phyloP scores from a whole-genome alignment of 148 eudicot species.

The Diospyros lotus region DNA sequence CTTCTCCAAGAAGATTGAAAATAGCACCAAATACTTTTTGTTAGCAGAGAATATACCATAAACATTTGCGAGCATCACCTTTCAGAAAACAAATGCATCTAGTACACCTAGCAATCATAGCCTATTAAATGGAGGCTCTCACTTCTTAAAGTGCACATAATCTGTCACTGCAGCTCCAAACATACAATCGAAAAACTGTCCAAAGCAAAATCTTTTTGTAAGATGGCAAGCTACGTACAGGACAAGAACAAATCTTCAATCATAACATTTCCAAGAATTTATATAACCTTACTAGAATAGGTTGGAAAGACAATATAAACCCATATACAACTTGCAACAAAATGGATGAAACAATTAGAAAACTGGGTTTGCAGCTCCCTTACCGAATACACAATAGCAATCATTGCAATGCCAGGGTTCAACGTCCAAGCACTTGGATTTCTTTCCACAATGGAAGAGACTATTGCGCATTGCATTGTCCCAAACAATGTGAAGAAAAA shows the following conservation, averaged over 20 bases:
- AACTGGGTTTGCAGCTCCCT: conserved; percentile 5
- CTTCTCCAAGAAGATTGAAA: not conserved
- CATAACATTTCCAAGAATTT: not conserved
- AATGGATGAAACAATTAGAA: not conserved
- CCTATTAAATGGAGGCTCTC: not conserved
- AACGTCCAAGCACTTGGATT: conserved; percentile 23
- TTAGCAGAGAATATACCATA: not conserved
- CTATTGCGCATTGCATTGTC: conserved; percentile 22
- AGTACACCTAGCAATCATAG: not conserved
- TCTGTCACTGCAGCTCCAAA: not conserved
- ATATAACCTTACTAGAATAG: not conserved
- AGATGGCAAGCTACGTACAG: not conserved
- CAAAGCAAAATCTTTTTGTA: not conserved
- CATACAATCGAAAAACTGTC: not conserved
- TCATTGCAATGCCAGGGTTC: conserved; percentile 16
- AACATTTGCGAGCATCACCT: no score
- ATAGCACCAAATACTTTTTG: not conserved
- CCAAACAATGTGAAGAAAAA: conserved; percentile 25
- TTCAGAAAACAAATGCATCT: no score
- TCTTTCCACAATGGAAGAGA: conserved; percentile 18
- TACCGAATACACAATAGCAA: conserved; percentile 24
- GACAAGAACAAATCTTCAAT: not conserved
- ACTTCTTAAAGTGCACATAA: not conserved
- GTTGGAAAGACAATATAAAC: not conserved
- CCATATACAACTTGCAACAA: not conserved